These are phyloP conservation scores for Fusarium circinatum DNA, from an alignment of 2,329 filamentous ascomycete species.

Conservation along the genomic window DNA sequence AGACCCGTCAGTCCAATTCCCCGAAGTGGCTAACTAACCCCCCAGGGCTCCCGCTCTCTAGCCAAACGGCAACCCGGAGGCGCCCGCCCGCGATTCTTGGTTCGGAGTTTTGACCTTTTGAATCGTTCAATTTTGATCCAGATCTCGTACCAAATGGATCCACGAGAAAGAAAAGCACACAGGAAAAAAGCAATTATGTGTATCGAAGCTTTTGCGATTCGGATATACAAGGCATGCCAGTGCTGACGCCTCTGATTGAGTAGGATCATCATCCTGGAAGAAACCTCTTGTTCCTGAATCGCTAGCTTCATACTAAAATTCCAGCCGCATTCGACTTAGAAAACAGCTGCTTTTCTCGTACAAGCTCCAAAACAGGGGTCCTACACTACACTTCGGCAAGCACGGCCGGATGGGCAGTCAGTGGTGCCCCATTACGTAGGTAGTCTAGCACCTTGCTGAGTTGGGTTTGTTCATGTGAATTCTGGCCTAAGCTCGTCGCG, in stretches of 20 bases:
- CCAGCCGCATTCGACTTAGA: background rate
- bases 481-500: background rate
- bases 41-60: background rate
- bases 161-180: too few species aligned
- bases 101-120: background rate
- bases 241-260: background rate
- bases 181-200: background rate
- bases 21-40: background rate
- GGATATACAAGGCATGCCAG: background rate
- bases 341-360: conserved; percentile 4
- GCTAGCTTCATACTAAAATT: background rate
- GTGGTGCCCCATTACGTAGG: background rate
- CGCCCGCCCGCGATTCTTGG: background rate
- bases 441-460: background rate
- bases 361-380: conserved; percentile 4
- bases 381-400: background rate
- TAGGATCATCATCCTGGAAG: background rate
- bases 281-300: background rate
- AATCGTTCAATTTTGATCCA: background rate
- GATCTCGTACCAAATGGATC: background rate
- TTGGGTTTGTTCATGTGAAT: background rate
- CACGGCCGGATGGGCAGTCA: background rate
- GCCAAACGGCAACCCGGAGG: background rate
- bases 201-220: background rate
- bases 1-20: background rate